Evolutionary conservation across 768 basidiomycete species (phyloP).

Genomic region (Coprinopsis strossmayeri): DNA sequence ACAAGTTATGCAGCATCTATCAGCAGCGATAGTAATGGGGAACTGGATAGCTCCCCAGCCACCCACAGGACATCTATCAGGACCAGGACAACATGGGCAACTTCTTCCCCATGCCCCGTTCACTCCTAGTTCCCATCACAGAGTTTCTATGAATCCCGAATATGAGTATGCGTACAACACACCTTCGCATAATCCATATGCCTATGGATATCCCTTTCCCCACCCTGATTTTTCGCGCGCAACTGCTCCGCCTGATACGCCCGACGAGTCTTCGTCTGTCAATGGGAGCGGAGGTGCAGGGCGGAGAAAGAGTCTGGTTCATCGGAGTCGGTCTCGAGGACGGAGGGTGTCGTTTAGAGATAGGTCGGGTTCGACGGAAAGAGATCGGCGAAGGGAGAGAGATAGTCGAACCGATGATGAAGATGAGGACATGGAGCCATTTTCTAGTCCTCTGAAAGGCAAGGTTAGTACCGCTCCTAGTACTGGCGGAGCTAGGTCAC

Average conservation of each 20-base stretch:
- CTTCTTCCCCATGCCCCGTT: no score
- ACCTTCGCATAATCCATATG: slow-evolving; percentile 23
- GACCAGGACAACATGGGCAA: no score
- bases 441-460: slow-evolving; percentile 8
- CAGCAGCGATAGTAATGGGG: slow-evolving; percentile 21
- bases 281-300: slow-evolving; percentile 13
- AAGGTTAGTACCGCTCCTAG: no score
- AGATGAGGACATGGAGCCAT: slow-evolving; percentile 14
- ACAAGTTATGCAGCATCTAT: slow-evolving; percentile 38
- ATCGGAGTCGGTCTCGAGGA: slow-evolving; percentile 46
- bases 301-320: slow-evolving; percentile 31
- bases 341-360: slow-evolving; percentile 51
- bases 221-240: slow-evolving; percentile 40
- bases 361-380: background rate
- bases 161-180: no score
- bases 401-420: slow-evolving; percentile 20
- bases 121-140: no score
- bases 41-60: no score
- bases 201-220: slow-evolving; percentile 28
- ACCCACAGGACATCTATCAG: no score
- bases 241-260: slow-evolving; percentile 48
- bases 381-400: background rate
- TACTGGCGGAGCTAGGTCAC: no score
- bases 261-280: slow-evolving; percentile 32
- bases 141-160: no score